Evolutionary conservation across 140 eudicot species (phyloP).

Genomic region (Stevia rebaudiana): DNA sequence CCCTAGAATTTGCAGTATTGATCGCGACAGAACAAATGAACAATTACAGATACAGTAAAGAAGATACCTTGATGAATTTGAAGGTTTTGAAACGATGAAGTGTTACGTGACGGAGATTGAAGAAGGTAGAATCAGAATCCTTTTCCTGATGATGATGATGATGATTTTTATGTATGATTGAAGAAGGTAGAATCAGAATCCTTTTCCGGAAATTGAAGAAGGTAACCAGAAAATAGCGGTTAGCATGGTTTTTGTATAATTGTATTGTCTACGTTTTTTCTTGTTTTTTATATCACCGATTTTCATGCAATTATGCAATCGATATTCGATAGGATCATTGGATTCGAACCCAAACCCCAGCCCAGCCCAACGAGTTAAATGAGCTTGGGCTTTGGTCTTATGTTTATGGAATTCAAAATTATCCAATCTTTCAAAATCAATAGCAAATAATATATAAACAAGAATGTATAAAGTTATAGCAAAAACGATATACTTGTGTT

Average conservation of each 20-base stretch:
- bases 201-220: not conserved
- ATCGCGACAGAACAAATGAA: not conserved
- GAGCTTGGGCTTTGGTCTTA: not conserved
- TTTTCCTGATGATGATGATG: not conserved
- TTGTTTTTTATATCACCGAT: not conserved
- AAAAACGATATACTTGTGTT: too few relatives aligned
- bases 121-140: constrained; percentile 20
- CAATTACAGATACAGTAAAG: not conserved
- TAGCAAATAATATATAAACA: too few relatives aligned
- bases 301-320: constrained; percentile 19
- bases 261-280: constrained; percentile 10
- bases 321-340: too few relatives aligned
- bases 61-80: constrained; percentile 16
- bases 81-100: constrained; percentile 18
- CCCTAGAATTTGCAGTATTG: not conserved
- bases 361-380: not conserved
- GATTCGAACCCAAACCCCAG: not conserved
- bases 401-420: too few relatives aligned
- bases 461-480: too few relatives aligned
- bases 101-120: not conserved
- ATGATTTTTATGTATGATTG: too few relatives aligned
- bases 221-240: constrained; percentile 20
- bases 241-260: not conserved
- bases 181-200: constrained; percentile 19
- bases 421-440: too few relatives aligned